Evolutionary conservation across 768 basidiomycete genomes (phyloP).

Genomic region (Candolleomyces efflorescens): DNA sequence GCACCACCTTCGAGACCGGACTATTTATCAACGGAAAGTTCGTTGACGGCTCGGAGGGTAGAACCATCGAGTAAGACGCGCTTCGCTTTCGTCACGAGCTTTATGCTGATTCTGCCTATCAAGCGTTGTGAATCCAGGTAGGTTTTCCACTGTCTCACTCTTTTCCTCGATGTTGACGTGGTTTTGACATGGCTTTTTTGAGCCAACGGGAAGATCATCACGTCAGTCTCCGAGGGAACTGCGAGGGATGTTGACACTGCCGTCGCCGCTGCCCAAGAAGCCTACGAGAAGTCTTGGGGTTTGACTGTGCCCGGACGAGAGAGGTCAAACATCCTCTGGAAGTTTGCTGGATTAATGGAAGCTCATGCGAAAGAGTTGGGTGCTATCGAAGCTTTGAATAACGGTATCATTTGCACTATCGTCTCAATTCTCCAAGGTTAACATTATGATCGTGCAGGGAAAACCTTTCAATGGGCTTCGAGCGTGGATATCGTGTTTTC

Average conservation of each 20-base stretch:
- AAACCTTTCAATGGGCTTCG: conserved; percentile 1
- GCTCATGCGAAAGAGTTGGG: conserved; percentile 24
- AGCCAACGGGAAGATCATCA: conserved; percentile 56
- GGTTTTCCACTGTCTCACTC: background rate
- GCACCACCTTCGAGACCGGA: conserved; percentile 54
- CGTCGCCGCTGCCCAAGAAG: conserved; percentile 54
- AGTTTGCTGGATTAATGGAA: conserved; percentile 28
- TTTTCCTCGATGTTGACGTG: no score
- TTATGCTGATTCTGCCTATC: conserved; percentile 5
- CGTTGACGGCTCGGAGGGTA: conserved; percentile 19
- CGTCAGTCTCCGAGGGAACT: conserved; percentile 49
- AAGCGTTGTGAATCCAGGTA: conserved; percentile 54
- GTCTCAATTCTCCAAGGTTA: background rate
- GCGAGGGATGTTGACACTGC: conserved; percentile 42
- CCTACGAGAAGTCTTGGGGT: conserved; percentile 62
- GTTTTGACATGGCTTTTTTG: no score
- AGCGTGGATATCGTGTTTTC: conserved; percentile 3
- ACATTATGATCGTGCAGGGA: conserved; percentile 13
- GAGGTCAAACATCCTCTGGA: conserved; percentile 25
- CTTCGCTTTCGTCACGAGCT: background rate
- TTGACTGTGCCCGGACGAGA: conserved; percentile 43
- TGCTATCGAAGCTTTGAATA: conserved; percentile 22
- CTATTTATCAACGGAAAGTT: conserved; percentile 22
- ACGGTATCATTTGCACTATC: conserved; percentile 23
- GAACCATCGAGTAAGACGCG: conserved; percentile 18